These are phyloP conservation scores for Wallacemonas sp. DNA, from an alignment of 208 protist genomes.

Conservation along the genomic window DNA sequence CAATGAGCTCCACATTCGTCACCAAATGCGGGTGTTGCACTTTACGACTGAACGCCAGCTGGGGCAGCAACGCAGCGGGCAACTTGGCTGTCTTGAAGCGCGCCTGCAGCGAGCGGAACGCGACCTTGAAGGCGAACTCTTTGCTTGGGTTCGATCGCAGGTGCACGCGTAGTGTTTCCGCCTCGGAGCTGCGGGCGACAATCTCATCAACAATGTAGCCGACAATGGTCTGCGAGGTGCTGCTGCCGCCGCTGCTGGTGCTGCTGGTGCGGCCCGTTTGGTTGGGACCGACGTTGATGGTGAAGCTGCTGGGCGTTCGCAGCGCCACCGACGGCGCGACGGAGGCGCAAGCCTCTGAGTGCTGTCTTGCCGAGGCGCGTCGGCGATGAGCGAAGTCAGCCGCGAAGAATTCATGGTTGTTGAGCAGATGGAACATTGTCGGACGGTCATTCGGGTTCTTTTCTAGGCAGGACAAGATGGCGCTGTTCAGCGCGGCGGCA, in stretches of 20 bases:
- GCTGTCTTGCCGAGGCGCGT: neutral
- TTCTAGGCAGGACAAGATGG: conserved; percentile 55
- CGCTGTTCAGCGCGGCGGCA: conserved; percentile 40
- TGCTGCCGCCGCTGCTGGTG: conserved; percentile 4
- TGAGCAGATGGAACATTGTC: conserved; percentile 45
- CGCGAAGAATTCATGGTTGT: conserved; percentile 49
- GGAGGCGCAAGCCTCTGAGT: conserved; percentile 19
- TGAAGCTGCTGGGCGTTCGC: conserved; percentile 24
- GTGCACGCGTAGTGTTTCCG: conserved; percentile 67
- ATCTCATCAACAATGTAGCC: conserved; percentile 51
- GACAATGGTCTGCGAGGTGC: conserved; percentile 10
- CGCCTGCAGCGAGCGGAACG: conserved; percentile 44
- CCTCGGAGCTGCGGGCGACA: conserved; percentile 45
- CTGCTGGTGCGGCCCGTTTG: conserved; percentile 3
- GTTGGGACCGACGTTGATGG: conserved; percentile 6
- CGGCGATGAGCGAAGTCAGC: conserved; percentile 18
- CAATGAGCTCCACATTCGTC: conserved; percentile 65
- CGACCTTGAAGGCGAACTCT: conserved; percentile 63
- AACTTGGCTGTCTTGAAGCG: conserved; percentile 17
- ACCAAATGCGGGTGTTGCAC: conserved; percentile 68
- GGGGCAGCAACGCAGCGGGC: conserved; percentile 1
- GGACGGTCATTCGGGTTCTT: conserved; percentile 54
- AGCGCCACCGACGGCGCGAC: conserved; percentile 7
- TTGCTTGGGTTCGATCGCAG: conserved; percentile 38
- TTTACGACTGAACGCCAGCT: conserved; percentile 52